A percentile compares a stretch with the other conserved stretches of the same genome.
phyloP scores from a whole-genome alignment of 2,329 filamentous ascomycete species.

The Fusarium pilosicola region DNA sequence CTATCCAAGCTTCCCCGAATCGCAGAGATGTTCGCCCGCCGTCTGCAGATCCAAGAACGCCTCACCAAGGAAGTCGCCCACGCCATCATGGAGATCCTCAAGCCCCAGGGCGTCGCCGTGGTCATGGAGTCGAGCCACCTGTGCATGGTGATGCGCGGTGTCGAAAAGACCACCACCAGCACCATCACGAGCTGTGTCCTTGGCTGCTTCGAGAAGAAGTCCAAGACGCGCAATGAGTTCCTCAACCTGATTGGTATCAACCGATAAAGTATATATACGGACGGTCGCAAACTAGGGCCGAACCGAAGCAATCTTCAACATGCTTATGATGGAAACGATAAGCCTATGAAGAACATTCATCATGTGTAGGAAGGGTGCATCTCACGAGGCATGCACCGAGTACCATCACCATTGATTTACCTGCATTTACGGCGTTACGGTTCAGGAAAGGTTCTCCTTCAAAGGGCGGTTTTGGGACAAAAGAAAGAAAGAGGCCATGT shows the following conservation, averaged over 20 bases:
- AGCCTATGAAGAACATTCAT: conserved; percentile 28
- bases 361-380: conserved; percentile 23
- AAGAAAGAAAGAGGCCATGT: conserved; percentile 39
- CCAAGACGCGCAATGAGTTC: conserved; percentile 96
- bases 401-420: conserved; percentile 25
- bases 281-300: neutral
- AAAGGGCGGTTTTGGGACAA: conserved; percentile 27
- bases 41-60: conserved; percentile 95
- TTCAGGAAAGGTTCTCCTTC: conserved; percentile 16
- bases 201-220: conserved; percentile 91
- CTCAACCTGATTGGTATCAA: conserved; percentile 80
- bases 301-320: conserved; percentile 29
- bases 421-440: conserved; percentile 34
- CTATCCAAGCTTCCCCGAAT: conserved; percentile 96
- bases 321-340: conserved; percentile 25
- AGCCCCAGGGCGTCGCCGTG: conserved; percentile 93
- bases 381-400: neutral
- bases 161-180: conserved; percentile 86
- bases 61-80: conserved; percentile 96
- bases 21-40: conserved; percentile 94
- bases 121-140: conserved; percentile 97
- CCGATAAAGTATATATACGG: conserved; percentile 8
- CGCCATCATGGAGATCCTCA: conserved; percentile 90
- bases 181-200: conserved; percentile 98
- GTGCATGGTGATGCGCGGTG: conserved; percentile 99